These are phyloP conservation scores for Cordyceps militaris DNA, from an alignment of 2,329 filamentous ascomycete genomes.

Conservation along the genomic window DNA sequence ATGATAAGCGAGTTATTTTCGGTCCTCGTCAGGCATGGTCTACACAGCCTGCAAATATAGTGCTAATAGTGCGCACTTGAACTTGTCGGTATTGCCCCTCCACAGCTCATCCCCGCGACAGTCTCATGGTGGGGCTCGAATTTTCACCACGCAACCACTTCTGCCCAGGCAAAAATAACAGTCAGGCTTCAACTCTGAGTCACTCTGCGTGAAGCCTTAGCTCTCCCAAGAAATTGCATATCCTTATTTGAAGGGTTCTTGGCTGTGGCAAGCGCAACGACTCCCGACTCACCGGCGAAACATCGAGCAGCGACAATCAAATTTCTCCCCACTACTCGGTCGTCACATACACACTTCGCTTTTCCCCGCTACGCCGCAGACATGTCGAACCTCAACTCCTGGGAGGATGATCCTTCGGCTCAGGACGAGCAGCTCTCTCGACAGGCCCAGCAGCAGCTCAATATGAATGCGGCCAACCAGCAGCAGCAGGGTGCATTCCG, in stretches of 20 bases:
- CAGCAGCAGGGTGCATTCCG: conserved; percentile 42
- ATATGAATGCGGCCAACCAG: conserved; percentile 52
- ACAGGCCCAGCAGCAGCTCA: conserved; percentile 69
- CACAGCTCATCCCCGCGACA: conserved; percentile 18
- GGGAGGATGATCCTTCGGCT: conserved; percentile 79
- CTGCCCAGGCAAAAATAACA: conserved; percentile 19
- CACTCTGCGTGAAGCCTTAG: background rate
- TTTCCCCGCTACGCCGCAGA: conserved; percentile 18
- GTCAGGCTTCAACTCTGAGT: conserved; percentile 10
- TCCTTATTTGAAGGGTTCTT: background rate
- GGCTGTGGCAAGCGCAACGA: background rate
- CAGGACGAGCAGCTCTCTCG: conserved; percentile 73
- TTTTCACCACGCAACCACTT: conserved; percentile 29
- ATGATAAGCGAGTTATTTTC: no score
- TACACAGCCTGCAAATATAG: no score
- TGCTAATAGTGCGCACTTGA: conserved; percentile 8
- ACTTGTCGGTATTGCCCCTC: conserved; percentile 20
- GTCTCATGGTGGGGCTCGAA: conserved; percentile 35
- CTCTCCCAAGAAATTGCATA: background rate
- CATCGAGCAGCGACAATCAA: background rate
- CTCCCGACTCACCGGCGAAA: background rate
- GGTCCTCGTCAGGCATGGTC: no score
- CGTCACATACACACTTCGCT: background rate
- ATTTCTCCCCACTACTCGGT: conserved; percentile 7
- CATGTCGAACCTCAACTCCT: conserved; percentile 91